Conservation (phyloP, 805 yeast species). For the Candida xyloterini region DNA sequence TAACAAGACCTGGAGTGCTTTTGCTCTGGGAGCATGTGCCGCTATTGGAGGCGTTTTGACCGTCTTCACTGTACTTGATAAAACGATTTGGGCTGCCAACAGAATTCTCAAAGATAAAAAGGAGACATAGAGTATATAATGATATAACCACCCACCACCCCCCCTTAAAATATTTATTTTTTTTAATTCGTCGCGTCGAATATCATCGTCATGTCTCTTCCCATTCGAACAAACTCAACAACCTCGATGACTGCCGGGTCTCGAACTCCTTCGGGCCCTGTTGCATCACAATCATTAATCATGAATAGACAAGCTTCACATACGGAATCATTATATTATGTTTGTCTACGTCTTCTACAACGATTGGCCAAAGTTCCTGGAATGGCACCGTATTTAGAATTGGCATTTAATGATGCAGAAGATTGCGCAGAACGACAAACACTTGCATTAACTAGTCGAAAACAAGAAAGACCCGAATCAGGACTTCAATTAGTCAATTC, state of each 20-base stretch:
- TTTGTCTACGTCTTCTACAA: slow-evolving; percentile 55
- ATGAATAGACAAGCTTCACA: slow-evolving; percentile 65
- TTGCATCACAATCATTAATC: slow-evolving; percentile 41
- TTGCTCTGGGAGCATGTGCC: slow-evolving; percentile 76
- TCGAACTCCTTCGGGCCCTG: slow-evolving; percentile 44
- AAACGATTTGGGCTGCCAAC: slow-evolving; percentile 87
- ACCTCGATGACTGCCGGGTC: slow-evolving; percentile 23
- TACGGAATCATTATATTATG: slow-evolving; percentile 66
- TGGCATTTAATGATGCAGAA: slow-evolving; percentile 66
- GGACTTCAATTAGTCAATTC: slow-evolving; percentile 14
- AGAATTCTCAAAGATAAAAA: slow-evolving; percentile 69
- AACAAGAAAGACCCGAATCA: slow-evolving; percentile 2
- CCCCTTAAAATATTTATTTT: not conserved
- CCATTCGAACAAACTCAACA: slow-evolving; percentile 23
- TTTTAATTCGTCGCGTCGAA: slow-evolving; percentile 7
- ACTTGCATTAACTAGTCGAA: slow-evolving; percentile 22
- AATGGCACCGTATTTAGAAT: slow-evolving; percentile 61
- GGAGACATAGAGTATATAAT: slow-evolving; percentile 31
- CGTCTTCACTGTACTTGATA: slow-evolving; percentile 84
- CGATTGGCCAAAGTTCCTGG: slow-evolving; percentile 61
- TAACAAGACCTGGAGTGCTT: slow-evolving; percentile 77
- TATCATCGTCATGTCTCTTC: slow-evolving; percentile 6
- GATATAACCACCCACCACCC: not conserved
- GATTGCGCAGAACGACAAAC: slow-evolving; percentile 73
- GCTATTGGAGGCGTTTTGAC: slow-evolving; percentile 93